Evolutionary conservation across 1,284 basidiomycete species (phyloP).

Genomic region (Kalmanozyma brasiliensis): DNA sequence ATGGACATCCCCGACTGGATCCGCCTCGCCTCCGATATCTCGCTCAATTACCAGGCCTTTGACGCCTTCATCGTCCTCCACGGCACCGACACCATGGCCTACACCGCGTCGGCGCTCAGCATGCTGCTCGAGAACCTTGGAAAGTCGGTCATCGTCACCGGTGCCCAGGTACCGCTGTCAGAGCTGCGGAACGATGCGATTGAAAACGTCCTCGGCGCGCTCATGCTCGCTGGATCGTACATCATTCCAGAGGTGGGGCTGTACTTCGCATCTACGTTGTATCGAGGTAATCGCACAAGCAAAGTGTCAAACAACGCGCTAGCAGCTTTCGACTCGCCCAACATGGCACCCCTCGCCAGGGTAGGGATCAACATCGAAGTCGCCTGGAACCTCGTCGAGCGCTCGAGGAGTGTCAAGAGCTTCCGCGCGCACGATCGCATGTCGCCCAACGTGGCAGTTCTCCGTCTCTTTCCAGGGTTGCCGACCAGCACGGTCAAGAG

Average conservation of each 20-base stretch:
- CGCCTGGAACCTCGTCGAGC: slow-evolving; percentile 69
- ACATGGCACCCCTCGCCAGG: slow-evolving; percentile 82
- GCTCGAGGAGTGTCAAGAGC: slow-evolving; percentile 78
- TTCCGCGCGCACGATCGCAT: slow-evolving; percentile 80
- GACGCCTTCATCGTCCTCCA: slow-evolving; percentile 91
- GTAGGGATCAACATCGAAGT: slow-evolving; percentile 84
- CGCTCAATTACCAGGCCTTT: slow-evolving; percentile 83
- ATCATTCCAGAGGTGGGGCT: slow-evolving; percentile 83
- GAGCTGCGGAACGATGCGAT: slow-evolving; percentile 83
- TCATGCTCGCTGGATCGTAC: slow-evolving; percentile 87
- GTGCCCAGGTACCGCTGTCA: slow-evolving; percentile 89
- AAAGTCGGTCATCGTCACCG: slow-evolving; percentile 86
- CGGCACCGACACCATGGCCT: slow-evolving; percentile 76
- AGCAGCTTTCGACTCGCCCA: slow-evolving; percentile 85
- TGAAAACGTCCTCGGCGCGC: slow-evolving; percentile 75
- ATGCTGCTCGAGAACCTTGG: slow-evolving; percentile 90
- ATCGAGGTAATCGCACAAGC: slow-evolving; percentile 80
- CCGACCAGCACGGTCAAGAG: slow-evolving; percentile 55
- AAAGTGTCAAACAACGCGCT: slow-evolving; percentile 87
- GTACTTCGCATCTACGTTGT: slow-evolving; percentile 88
- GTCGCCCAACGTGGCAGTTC: slow-evolving; percentile 55
- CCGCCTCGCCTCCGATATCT: slow-evolving; percentile 86
- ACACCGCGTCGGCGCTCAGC: slow-evolving; percentile 69
- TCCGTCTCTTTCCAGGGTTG: slow-evolving; percentile 86
- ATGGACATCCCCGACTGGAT: slow-evolving; percentile 82